These are phyloP conservation scores for Tulasnella sp. DNA, from an alignment of 768 basidiomycete species.

Conservation along the genomic window DNA sequence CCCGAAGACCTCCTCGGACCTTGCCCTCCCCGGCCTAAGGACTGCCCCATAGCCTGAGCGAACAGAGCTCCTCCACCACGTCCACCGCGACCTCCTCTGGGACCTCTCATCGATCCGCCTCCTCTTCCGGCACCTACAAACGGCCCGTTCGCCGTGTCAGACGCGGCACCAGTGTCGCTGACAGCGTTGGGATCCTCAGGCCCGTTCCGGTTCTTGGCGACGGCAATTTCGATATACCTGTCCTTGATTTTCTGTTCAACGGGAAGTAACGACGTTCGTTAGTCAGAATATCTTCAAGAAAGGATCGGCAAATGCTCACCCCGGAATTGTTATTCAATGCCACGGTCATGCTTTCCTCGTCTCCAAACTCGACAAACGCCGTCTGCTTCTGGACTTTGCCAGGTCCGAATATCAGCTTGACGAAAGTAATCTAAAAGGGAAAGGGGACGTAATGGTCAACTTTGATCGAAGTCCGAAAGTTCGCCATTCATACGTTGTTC, in stretches of 20 bases:
- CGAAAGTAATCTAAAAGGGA: conserved; percentile 46
- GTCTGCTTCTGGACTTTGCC: conserved; percentile 33
- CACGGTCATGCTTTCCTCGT: conserved; percentile 73
- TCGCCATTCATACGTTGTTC: conserved; percentile 39
- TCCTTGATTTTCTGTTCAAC: conserved; percentile 56
- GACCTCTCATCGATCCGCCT: conserved; percentile 36
- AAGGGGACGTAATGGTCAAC: not conserved
- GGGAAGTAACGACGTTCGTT: conserved; percentile 4
- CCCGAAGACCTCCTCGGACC: not conserved
- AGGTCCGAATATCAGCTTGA: conserved; percentile 41
- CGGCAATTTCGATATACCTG: conserved; percentile 49
- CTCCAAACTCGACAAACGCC: conserved; percentile 83
- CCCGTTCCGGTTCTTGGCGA: conserved; percentile 47
- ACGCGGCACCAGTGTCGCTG: not conserved
- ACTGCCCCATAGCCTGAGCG: not conserved
- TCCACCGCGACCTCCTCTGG: conserved; percentile 35
- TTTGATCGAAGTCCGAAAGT: too few relatives aligned
- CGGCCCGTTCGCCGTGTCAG: not conserved
- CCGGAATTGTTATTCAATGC: conserved; percentile 65
- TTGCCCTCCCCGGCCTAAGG: not conserved
- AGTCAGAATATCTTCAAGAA: conserved; percentile 11
- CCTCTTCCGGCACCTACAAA: conserved; percentile 30
- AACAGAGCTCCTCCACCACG: conserved; percentile 25
- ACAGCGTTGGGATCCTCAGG: not conserved
- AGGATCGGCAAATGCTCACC: conserved; percentile 32